A percentile compares a stretch with the other conserved stretches of the same genome.
Conservation (phyloP, 495 filamentous ascomycete species). For the Xylaria sp. region DNA sequence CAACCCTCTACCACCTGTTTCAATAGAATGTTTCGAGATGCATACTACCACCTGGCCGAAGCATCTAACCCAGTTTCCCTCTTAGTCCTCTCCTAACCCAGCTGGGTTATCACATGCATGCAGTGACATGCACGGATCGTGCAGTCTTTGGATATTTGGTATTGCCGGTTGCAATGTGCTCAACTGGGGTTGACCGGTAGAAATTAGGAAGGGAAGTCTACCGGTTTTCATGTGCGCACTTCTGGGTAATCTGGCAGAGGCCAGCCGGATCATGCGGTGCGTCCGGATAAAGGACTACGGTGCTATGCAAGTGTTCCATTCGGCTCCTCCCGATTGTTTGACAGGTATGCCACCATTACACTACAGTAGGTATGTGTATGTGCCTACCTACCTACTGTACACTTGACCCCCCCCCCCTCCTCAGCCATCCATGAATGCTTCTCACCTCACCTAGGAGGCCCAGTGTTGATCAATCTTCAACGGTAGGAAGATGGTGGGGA, state of each 20-base stretch:
- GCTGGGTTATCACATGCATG: conserved; percentile 21
- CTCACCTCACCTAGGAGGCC: not conserved
- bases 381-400: no score
- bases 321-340: conserved; percentile 9
- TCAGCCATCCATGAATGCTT: not conserved
- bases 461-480: conserved; percentile 23
- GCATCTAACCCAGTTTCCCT: not conserved
- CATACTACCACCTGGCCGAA: conserved; percentile 4
- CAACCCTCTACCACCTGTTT: conserved; percentile 17
- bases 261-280: not conserved
- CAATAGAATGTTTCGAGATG: conserved; percentile 26
- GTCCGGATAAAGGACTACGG: conserved; percentile 5
- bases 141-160: not conserved
- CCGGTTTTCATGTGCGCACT: not conserved
- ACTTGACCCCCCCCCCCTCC: not conserved
- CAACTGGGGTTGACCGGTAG: not conserved
- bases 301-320: conserved; percentile 2
- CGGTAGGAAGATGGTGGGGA: conserved; percentile 23
- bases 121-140: not conserved
- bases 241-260: not conserved
- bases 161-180: not conserved
- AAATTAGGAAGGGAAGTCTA: not conserved
- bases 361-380: no score
- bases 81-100: not conserved
- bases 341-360: not conserved